Evolutionary conservation across 2,329 filamentous ascomycete genomes (phyloP), one percentile per base, ranked within the genome.

Genomic region (Penicillium sp.): DNA sequence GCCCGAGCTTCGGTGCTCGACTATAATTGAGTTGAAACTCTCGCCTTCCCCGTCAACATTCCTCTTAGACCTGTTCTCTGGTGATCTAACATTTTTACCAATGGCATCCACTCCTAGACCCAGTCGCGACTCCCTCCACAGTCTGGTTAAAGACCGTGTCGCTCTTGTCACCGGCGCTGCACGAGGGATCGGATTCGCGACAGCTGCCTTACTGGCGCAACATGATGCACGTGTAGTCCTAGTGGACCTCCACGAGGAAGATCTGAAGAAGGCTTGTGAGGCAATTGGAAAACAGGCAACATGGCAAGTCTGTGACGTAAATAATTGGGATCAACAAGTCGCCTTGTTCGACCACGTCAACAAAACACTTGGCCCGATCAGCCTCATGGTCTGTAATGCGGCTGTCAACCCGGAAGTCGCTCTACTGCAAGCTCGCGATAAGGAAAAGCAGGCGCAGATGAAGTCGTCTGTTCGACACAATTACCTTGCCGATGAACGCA

Each of bases 161-260:
- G 59, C 47, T 18, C 48, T 62, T 10, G 44, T 64, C 9, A 62
- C 62, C 10, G 63, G 61, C 8, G 62, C 59, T 16, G 62, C 63
- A 18, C 41, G 54, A 33, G 63, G 60, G 2, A 64, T 65, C 24
- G 60, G 61, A 2, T 57, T 56, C 34, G 52, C 54, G 7, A 56
- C 54, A 7, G 57, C 60, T 2, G 39, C 47, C 9, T 45, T 61
- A 4, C 54, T 63, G 6, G 57, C 58, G 10, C 41, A 53, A 8
- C 51, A 60, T 41, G 61, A 61, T 4, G 58, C 58, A 10, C 53
- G 52, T 6, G 58, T 65, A 4, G 50, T 64, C 2, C 49, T 65
- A 2, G 55, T 57, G 8, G 62, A 64, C 13, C 21, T 64, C 6
- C 36, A 47, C 10, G 60, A 59, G 33, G 46, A 51, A 1, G 50